Base-by-base conservation (phyloP, 164 flowering plant species). In the Warburgia ugandensis region DNA sequence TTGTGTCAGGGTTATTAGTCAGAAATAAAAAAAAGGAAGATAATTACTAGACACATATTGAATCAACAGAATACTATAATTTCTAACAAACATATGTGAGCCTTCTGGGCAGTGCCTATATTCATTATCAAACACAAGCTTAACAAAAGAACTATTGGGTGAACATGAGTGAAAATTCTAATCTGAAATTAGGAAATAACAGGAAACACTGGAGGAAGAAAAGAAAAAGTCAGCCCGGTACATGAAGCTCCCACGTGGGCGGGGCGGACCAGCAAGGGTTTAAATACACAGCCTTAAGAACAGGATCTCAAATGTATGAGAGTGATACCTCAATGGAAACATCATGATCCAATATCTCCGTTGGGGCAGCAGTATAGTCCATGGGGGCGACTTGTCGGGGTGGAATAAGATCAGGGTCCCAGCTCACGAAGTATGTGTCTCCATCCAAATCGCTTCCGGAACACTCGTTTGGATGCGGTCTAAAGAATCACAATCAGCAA, bases 361-460 rank as follows among this genome's bases (percentile, higher is more conserved):
- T 51, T 10, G 75, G 73, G 4, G 75, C 75, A n/a, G 95, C 59
- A 16, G 68, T 56, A 55, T 90, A 86, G 40, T 84, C 90, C 95
- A 90, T 86, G 16, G 95, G 94, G 22, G 27, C 7, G 9, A 48
- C 28, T 62, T 74, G 78, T 12, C 13, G 60, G n/a, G 77, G 78
- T 33, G 97, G 97, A 64, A 89, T 74, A 43, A 90, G 66, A 20
- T 75, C 78, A 21, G 41, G 52, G 32, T 90, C 97, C 97, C 95
- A 86, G 58, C 82, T 64, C 22, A 86, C 90, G 58, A 89, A 84
- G 65, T 83, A 89, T 46, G 81, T 59, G 57, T 86, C 97, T 17
- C 95, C 94, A 68, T 86, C 95, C 65, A 86, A 66, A 77, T 90
- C 97, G 64, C 97, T 86, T 29, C 96, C 96, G 0, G 97, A 91